Evolutionary conservation across 169 alveolate species (phyloP).

Genomic region (Nephromyces sp.): DNA sequence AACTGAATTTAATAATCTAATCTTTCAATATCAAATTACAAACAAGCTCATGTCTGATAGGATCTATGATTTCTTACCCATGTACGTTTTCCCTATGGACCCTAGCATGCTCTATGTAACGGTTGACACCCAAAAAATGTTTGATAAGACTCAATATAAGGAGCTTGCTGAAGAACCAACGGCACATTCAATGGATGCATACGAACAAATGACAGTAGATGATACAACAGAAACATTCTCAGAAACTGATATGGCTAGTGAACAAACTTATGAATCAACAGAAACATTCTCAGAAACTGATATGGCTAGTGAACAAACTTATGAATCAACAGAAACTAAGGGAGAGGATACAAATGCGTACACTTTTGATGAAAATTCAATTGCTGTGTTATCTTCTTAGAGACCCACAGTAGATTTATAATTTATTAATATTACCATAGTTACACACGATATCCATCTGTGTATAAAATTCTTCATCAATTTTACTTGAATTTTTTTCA

Average conservation of each 20-base stretch:
- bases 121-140: neutral
- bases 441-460: too few species aligned
- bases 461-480: too few species aligned
- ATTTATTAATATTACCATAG: too few species aligned
- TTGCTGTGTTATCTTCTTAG: too few species aligned
- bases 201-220: neutral
- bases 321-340: neutral
- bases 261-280: neutral
- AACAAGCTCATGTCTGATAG: neutral
- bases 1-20: neutral
- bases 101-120: neutral
- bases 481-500: too few species aligned
- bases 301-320: neutral
- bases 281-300: neutral
- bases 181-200: neutral
- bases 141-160: neutral
- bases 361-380: too few species aligned
- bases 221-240: neutral
- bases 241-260: neutral
- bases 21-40: neutral
- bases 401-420: too few species aligned
- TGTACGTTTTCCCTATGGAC: neutral
- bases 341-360: too few species aligned
- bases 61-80: neutral
- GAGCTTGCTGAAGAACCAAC: neutral